Conservation (phyloP, 2,329 filamentous ascomycete genomes). For the Magnaporthiopsis incrustans region DNA sequence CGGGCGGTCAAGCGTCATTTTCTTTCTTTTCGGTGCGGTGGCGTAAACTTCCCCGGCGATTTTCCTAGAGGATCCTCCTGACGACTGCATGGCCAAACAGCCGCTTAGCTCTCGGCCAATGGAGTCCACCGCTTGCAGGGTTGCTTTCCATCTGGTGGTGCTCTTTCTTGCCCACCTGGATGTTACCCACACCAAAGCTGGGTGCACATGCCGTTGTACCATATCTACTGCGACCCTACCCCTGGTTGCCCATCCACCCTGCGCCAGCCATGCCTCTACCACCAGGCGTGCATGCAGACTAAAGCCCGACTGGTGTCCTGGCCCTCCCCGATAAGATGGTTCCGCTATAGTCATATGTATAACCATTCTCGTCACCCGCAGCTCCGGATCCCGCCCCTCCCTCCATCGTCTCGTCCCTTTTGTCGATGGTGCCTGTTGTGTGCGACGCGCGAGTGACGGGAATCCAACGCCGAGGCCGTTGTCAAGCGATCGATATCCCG, state of each 20-base stretch:
- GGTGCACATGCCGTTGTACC: neutral
- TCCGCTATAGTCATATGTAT: neutral
- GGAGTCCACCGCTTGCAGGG: conserved; percentile 1
- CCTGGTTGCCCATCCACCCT: neutral
- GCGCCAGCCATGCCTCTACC: neutral
- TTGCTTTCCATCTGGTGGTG: neutral
- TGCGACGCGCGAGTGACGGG: neutral
- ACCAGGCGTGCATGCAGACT: neutral
- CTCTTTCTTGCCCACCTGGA: neutral
- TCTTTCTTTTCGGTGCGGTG: neutral
- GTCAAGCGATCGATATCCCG: neutral
- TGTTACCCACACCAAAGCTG: neutral
- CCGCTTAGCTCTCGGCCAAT: conserved; percentile 7
- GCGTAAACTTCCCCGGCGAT: neutral
- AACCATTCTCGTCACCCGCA: neutral
- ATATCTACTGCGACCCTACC: neutral
- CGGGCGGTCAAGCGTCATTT: neutral
- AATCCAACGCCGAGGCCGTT: neutral
- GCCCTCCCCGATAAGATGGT: neutral
- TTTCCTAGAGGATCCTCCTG: conserved; percentile 6
- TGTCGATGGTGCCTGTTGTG: neutral
- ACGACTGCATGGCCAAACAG: conserved; percentile 7
- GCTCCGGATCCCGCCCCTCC: neutral
- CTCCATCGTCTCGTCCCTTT: neutral
- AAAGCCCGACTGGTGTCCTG: neutral